Evolutionary conservation across 176 grass and related monocot genomes (phyloP).

Genomic region (Triticum timopheevii): DNA sequence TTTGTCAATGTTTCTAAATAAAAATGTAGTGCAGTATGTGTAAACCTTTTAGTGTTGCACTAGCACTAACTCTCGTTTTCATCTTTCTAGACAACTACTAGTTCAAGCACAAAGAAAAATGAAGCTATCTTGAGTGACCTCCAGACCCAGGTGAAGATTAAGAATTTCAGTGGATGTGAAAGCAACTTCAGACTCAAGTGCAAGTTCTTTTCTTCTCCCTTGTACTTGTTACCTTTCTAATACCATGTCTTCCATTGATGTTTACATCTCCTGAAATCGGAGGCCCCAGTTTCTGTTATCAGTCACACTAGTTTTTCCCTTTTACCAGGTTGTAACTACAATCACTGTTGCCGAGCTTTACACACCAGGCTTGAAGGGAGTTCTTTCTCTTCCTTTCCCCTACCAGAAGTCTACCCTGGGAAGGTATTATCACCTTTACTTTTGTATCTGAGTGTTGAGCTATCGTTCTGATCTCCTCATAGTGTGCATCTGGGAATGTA

Average conservation of each 20-base stretch:
- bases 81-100: conserved; percentile 52
- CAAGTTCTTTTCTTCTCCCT: conserved; percentile 18
- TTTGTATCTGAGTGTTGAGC: background rate
- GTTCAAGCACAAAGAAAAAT: conserved; percentile 60
- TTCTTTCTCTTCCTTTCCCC: conserved; percentile 62
- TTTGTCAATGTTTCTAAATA: background rate
- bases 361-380: conserved; percentile 64
- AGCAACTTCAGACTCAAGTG: conserved; percentile 75
- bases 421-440: conserved; percentile 41
- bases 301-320: background rate
- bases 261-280: background rate
- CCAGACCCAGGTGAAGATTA: conserved; percentile 61
- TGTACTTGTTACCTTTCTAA: background rate
- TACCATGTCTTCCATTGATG: background rate
- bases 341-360: conserved; percentile 54
- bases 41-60: background rate
- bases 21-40: background rate
- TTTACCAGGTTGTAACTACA: conserved; percentile 61
- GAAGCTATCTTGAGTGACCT: conserved; percentile 58
- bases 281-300: background rate
- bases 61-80: background rate
- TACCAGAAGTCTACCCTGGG: conserved; percentile 40
- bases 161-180: conserved; percentile 67
- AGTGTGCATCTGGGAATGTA: conserved; percentile 46
- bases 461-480: conserved; percentile 50